phyloP scores from a whole-genome alignment of 2,329 filamentous ascomycete genomes.

The Talaromyces sp. region DNA sequence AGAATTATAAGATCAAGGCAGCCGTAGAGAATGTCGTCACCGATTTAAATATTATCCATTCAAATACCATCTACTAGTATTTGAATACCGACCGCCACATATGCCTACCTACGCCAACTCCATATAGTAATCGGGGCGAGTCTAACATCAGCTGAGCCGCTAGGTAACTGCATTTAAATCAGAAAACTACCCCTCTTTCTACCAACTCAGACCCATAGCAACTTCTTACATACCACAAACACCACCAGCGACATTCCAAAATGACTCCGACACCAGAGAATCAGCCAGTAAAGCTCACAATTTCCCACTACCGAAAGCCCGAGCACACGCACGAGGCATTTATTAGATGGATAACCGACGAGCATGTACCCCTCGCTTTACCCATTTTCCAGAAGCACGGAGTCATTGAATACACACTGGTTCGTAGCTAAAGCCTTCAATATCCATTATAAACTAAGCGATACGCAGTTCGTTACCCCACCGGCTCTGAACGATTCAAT shows the following conservation, averaged over 20 bases:
- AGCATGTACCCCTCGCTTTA: constrained; percentile 32
- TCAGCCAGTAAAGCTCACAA: constrained; percentile 29
- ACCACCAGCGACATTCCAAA: neutral
- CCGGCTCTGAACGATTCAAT: neutral
- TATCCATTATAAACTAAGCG: neutral
- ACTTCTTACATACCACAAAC: neutral
- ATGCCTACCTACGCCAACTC: no score
- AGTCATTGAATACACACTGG: constrained; percentile 28
- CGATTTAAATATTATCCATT: no score
- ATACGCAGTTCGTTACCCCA: neutral
- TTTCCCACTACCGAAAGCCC: constrained; percentile 32
- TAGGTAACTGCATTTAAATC: no score
- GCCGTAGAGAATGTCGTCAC: no score
- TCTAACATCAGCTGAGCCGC: no score
- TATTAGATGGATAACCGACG: constrained; percentile 35
- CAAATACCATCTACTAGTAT: no score
- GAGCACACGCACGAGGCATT: constrained; percentile 36
- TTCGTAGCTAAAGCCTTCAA: constrained; percentile 8
- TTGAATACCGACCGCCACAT: no score
- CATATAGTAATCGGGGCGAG: no score
- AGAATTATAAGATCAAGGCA: no score
- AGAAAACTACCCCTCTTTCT: no score
- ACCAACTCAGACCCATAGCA: neutral
- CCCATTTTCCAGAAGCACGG: constrained; percentile 32
- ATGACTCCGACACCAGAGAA: constrained; percentile 12